Base-by-base conservation (phyloP, 1,284 basidiomycete genomes). In the Ceratobasidium sp. region DNA sequence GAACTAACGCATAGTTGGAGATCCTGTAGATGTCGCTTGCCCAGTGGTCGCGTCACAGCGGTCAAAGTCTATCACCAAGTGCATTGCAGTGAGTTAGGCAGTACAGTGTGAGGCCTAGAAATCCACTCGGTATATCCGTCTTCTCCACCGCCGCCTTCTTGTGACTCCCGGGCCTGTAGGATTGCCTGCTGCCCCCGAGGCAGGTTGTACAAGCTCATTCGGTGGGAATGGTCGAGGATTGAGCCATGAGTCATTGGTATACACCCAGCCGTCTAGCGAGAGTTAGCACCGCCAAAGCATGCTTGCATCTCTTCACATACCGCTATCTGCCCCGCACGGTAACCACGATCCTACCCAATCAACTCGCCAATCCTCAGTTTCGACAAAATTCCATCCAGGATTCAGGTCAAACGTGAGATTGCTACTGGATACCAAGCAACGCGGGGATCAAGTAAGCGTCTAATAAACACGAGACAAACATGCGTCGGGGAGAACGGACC, bases 351-450 rank as follows among this genome's bases (percentile, higher is more conserved):
- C 91, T 52, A 86, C 85, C 13, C 91, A 80, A 83, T 94, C 93
- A 20, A 90, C 87, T 77, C 91, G 86, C 93, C 93, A 94, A 79
- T 91, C 89, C 81, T 94, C 93, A 0, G 91, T 91, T 79, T 90
- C 87, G 6, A 94, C 89, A 80, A 93, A 94, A 0, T 85, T 83
- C 92, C 92, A 94, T 0, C 91, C 91, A 5, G 89, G 86, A 1
- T 89, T 88, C 38, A 94, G 89, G 4, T 90, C 89, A 80, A 94
- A 94, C 12, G 91, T 93, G 78, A 94, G 87, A 86, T 92, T 93
- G 84, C 92, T 94, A 85, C 91, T 93, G 80, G 80, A 82, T 68
- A 76, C 33, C 44, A 79, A 69, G 69, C 26, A 48, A 44, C 13
- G 42, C 52, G 38, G 23, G 66, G 33, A 44, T 7, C 33, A 6